These are phyloP conservation scores for Naegleria fowleri DNA, from an alignment of 208 protist species.

Conservation along the genomic window DNA sequence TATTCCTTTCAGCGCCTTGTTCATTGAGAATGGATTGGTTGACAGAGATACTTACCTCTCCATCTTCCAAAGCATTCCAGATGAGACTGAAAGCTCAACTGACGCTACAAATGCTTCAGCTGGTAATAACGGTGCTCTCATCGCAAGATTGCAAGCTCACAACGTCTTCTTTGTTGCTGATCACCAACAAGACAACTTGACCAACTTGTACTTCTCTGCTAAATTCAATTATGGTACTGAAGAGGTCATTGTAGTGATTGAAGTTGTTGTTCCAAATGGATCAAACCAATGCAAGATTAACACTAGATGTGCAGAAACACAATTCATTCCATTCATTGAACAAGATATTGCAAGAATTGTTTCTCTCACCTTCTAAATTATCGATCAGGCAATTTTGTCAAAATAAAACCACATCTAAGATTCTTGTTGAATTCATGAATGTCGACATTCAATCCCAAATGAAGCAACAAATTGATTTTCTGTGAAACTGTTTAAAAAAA, in stretches of 20 bases:
- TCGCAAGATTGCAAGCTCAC: not conserved
- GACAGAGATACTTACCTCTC: constrained; percentile 25
- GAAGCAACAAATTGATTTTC: too few species aligned
- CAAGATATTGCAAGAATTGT: not conserved
- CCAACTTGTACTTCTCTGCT: not conserved
- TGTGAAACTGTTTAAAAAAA: not conserved
- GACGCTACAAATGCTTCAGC: not conserved
- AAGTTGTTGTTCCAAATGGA: not conserved
- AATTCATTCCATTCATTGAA: constrained; percentile 9
- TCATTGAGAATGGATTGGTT: not conserved
- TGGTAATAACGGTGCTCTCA: not conserved
- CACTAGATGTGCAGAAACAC: constrained; percentile 1
- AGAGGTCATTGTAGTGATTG: not conserved
- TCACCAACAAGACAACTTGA: not conserved
- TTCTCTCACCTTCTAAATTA: not conserved
- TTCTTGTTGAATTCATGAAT: too few species aligned
- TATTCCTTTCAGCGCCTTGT: constrained; percentile 24
- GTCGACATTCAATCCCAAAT: too few species aligned
- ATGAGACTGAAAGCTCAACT: constrained; percentile 20
- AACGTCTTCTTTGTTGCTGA: constrained; percentile 24
- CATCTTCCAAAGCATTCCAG: constrained; percentile 27
- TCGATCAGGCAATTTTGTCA: not conserved
- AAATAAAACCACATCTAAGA: too few species aligned
- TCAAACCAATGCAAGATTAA: not conserved
- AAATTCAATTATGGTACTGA: constrained; percentile 1